These are phyloP conservation scores for Coemansia sp. DNA, from an alignment of 192 early-diverging fungal genomes.

Conservation along the genomic window DNA sequence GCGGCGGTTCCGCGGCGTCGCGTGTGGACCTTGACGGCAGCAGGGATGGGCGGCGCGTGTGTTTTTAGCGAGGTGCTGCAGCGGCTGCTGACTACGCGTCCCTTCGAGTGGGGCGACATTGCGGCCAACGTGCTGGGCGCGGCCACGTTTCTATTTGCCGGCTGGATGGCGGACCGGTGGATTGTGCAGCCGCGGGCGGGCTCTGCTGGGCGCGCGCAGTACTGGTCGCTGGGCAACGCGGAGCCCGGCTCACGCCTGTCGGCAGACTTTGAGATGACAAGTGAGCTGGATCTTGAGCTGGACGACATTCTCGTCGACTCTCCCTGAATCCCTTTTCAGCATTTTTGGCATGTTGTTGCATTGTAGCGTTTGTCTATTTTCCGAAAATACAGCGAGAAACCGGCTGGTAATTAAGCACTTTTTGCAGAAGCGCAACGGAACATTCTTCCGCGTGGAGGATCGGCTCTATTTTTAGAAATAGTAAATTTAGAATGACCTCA, in stretches of 20 bases:
- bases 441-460: too few species aligned
- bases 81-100: constrained; percentile 28
- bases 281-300: constrained; percentile 46
- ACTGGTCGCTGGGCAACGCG: constrained; percentile 21
- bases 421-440: too few species aligned
- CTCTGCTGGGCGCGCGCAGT: constrained; percentile 5
- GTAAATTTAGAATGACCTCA: too few species aligned
- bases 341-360: too few species aligned
- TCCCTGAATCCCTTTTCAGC: not conserved
- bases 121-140: constrained; percentile 37
- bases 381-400: too few species aligned
- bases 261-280: constrained; percentile 14
- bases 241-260: not conserved
- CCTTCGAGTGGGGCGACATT: constrained; percentile 43
- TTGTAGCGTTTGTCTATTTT: too few species aligned
- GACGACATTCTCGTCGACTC: constrained; percentile 43
- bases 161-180: constrained; percentile 44
- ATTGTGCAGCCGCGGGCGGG: constrained; percentile 28
- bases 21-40: constrained; percentile 22
- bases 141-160: constrained; percentile 30
- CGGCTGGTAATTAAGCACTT: too few species aligned
- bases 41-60: constrained; percentile 9
- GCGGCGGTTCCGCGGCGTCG: constrained; percentile 21
- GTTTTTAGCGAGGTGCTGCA: constrained; percentile 42
- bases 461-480: too few species aligned